These are phyloP conservation scores for Cercospora sp. DNA, from an alignment of 2,329 filamentous ascomycete species.

Conservation along the genomic window DNA sequence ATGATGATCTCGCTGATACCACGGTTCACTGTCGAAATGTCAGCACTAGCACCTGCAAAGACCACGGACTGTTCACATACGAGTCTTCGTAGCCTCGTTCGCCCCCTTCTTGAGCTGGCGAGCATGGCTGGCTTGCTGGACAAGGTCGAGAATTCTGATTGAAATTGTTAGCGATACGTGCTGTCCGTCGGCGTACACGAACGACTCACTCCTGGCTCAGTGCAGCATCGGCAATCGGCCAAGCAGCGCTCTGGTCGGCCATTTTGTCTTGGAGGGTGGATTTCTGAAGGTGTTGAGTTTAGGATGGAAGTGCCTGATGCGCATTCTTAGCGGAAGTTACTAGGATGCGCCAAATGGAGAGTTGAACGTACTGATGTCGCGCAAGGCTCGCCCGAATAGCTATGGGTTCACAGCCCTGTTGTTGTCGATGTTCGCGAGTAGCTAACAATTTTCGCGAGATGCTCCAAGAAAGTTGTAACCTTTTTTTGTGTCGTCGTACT, in stretches of 20 bases:
- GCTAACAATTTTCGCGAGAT: not conserved
- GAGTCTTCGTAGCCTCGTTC: conserved; percentile 82
- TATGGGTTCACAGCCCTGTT: conserved; percentile 41
- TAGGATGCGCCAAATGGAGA: not conserved
- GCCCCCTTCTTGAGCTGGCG: conserved; percentile 83
- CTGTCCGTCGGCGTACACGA: not conserved
- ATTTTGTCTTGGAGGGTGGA: conserved; percentile 22
- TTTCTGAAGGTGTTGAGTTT: conserved; percentile 13
- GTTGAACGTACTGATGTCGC: not conserved
- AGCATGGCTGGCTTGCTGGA: conserved; percentile 61
- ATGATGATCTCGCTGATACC: conserved; percentile 88
- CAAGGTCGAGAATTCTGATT: conserved; percentile 42
- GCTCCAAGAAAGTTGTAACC: not conserved
- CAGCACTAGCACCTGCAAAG: not conserved
- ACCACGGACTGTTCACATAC: not conserved
- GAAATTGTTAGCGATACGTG: conserved; percentile 32
- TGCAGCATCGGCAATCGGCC: conserved; percentile 51
- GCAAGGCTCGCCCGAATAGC: conserved; percentile 36
- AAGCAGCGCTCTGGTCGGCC: conserved; percentile 53
- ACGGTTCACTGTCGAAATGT: conserved; percentile 62
- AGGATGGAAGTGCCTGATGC: conserved; percentile 15
- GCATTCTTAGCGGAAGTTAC: not conserved
- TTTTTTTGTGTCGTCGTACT: conserved; percentile 8
- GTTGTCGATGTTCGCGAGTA: conserved; percentile 15
- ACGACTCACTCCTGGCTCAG: conserved; percentile 43